Percentiles rank a stretch among this genome's conserved stretches.
Conservation (phyloP, 1,284 basidiomycete genomes). For the Heterobasidion annosum region DNA sequence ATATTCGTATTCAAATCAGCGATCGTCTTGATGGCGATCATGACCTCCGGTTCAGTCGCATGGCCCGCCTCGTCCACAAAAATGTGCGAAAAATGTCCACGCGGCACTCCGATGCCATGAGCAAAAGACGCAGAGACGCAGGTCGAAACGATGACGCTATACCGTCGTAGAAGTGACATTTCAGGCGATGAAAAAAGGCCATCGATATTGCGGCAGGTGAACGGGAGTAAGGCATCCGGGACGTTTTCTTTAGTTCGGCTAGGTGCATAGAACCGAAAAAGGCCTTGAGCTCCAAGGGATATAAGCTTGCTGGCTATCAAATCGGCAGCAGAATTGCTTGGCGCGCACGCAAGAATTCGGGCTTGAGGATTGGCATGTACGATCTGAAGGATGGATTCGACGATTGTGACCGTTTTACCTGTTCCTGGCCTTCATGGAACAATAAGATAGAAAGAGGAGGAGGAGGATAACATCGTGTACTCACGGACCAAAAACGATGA, state of each 20-base stretch:
- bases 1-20: conserved; percentile 32
- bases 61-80: conserved; percentile 63
- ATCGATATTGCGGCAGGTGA: conserved; percentile 27
- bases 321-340: conserved; percentile 55
- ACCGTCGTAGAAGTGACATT: conserved; percentile 30
- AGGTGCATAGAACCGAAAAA: conserved; percentile 61
- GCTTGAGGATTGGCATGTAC: conserved; percentile 31
- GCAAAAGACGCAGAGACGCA: conserved; percentile 51
- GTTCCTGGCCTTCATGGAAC: conserved; percentile 38
- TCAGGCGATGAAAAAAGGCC: conserved; percentile 40
- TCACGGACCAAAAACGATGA: conserved; percentile 61
- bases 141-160: conserved; percentile 49
- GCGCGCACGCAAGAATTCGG: conserved; percentile 54
- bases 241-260: conserved; percentile 38
- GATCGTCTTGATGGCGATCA: conserved; percentile 42
- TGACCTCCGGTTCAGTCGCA: conserved; percentile 47
- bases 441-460: not conserved
- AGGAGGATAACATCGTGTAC: conserved; percentile 15
- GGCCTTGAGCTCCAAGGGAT: conserved; percentile 22
- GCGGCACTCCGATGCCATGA: conserved; percentile 42
- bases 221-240: conserved; percentile 31
- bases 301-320: conserved; percentile 47
- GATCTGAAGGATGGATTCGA: conserved; percentile 57
- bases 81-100: conserved; percentile 55
- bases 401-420: conserved; percentile 60